Evolutionary conservation across 2,329 filamentous ascomycete genomes (phyloP).

Genomic region (Talaromyces islandicus): DNA sequence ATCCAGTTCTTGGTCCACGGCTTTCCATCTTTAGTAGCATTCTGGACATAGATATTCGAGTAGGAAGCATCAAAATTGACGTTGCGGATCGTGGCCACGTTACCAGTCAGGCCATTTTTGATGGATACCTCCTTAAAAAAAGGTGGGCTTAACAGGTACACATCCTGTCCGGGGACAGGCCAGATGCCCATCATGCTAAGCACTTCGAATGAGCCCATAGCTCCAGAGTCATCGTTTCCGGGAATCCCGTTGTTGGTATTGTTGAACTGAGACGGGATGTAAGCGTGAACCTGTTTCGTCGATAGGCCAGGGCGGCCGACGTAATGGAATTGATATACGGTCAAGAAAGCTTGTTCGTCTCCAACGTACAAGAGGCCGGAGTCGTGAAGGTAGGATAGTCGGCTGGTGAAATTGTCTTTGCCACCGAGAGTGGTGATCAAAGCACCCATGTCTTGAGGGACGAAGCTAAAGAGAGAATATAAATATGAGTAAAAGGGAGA

Average conservation of each 20-base stretch:
- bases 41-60: conserved; percentile 56
- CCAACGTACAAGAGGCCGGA: conserved; percentile 57
- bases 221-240: conserved; percentile 60
- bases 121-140: conserved; percentile 55
- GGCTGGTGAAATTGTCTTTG: conserved; percentile 46
- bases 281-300: conserved; percentile 48
- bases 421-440: conserved; percentile 55
- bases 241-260: conserved; percentile 51
- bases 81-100: conserved; percentile 51
- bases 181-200: conserved; percentile 62
- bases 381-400: conserved; percentile 58
- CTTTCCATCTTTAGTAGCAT: conserved; percentile 53
- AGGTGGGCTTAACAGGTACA: conserved; percentile 60
- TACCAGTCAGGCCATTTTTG: conserved; percentile 49
- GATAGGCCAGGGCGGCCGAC: conserved; percentile 50
- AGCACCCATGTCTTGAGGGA: conserved; percentile 37
- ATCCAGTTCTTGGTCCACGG: conserved; percentile 59
- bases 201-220: conserved; percentile 59
- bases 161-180: conserved; percentile 58
- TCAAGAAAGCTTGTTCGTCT: conserved; percentile 55
- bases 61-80: conserved; percentile 54
- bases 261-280: conserved; percentile 56
- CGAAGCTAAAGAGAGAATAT: not conserved
- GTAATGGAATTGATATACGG: conserved; percentile 61
- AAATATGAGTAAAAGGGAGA: not conserved